A percentile compares a stretch with the other conserved stretches of the same genome.
phyloP scores from a whole-genome alignment of 2,329 filamentous ascomycete genomes.

The Teratosphaeria epicoccoides region DNA sequence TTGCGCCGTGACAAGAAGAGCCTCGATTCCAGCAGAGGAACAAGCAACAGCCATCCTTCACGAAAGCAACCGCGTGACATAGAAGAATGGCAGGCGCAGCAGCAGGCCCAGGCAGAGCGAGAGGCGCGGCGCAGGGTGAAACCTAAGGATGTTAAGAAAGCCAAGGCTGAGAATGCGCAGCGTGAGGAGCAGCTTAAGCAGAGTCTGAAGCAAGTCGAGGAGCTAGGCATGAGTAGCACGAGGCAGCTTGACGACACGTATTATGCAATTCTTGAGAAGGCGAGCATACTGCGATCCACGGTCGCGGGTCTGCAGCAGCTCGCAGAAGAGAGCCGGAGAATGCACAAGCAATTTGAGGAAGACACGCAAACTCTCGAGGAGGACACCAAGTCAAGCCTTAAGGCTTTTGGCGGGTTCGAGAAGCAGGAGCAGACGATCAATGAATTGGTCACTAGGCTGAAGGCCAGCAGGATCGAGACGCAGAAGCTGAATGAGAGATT shows the following conservation, averaged over 20 bases:
- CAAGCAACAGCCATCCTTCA: slow-evolving; percentile 6
- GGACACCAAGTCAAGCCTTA: slow-evolving; percentile 52
- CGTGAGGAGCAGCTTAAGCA: slow-evolving; percentile 30
- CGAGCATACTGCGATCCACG: slow-evolving; percentile 52
- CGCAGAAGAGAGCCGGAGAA: slow-evolving; percentile 46
- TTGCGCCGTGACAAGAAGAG: slow-evolving; percentile 27
- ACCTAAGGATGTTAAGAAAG: slow-evolving; percentile 30
- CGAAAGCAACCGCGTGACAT: slow-evolving; percentile 7
- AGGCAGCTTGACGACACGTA: slow-evolving; percentile 63
- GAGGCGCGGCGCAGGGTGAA: slow-evolving; percentile 20
- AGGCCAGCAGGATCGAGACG: slow-evolving; percentile 49
- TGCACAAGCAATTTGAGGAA: slow-evolving; percentile 39
- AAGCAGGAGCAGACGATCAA: slow-evolving; percentile 55
- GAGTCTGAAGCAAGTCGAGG: slow-evolving; percentile 36
- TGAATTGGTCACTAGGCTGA: slow-evolving; percentile 51
- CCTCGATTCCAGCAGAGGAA: slow-evolving; percentile 15
- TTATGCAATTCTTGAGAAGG: slow-evolving; percentile 60
- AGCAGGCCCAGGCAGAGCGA: slow-evolving; percentile 9
- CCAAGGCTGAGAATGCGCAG: slow-evolving; percentile 28
- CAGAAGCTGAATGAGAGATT: slow-evolving; percentile 52
- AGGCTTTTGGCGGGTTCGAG: slow-evolving; percentile 51
- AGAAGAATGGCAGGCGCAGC: slow-evolving; percentile 11
- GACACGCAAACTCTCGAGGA: slow-evolving; percentile 49
- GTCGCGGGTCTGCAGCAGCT: slow-evolving; percentile 56
- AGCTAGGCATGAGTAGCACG: slow-evolving; percentile 50